Evolutionary conservation across 257 asterid genomes (phyloP), one percentile per base, ranked within the genome.

Genomic region (Ballota nigra): DNA sequence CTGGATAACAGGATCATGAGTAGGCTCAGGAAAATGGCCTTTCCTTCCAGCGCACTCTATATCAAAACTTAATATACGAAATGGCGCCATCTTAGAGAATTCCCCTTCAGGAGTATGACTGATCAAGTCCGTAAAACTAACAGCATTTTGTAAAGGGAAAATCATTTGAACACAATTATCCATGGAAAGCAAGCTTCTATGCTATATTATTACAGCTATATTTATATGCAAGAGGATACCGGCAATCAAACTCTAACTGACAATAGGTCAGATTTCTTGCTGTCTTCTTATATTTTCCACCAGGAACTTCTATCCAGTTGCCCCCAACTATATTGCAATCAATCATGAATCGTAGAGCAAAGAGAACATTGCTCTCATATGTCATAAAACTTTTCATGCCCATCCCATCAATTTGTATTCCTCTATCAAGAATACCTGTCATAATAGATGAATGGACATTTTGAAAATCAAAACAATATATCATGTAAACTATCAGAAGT

Each of bases 21-120:
- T 88, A 74, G 99, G 97, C 83, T 95, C 99, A 9, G 99, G 99
- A 73, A 95, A 95, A 76, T 65, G 95, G 31, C 99, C 99, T 85
- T 95, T 95, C 70, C 99, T 95, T 66, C 99, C 99, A 80, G 99
- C 96, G 49, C 99, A 95, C 78, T 95, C 99, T 49, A 95, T 95
- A 84, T 95, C 99, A 75, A 95, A 95, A 84, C 99, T 95, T 73
- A 95, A 79, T 82, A 95, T 84, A 75, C 99, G 96, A 82, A 95
- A 95, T 38, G 99, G 99, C 70, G 99, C 99, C 97, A 95, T 92
- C 89, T 88, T 95, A 64, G 97, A 95, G 84, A 75, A 95, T 70
- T 88, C 95, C 64, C 99, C 99, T 86, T 95, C 99, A 24, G 97
- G 87, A 59, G 80, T 82, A 92, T 95, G 98, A 79, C 97, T 92